phyloP scores from a whole-genome alignment of 75 land plant genomes.

The Larix kaempferi region DNA sequence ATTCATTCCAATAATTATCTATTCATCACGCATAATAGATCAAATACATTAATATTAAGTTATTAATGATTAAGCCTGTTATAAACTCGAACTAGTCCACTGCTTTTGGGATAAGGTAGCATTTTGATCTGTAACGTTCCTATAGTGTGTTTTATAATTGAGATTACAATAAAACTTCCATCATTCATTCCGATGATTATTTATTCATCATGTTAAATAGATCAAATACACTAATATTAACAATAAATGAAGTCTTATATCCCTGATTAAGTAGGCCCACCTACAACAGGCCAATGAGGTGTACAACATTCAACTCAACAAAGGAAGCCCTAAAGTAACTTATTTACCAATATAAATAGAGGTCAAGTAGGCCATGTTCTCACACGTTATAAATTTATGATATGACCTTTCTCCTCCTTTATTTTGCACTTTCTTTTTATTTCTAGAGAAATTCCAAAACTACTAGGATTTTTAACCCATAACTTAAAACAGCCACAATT shows the following conservation, averaged over 20 bases:
- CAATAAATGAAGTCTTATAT: not conserved
- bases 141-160: not conserved
- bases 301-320: too few relatives aligned
- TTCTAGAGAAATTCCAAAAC: too few relatives aligned
- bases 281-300: too few relatives aligned
- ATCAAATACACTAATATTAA: not conserved
- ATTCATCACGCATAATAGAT: not conserved
- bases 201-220: not conserved
- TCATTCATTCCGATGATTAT: not conserved
- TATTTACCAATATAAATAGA: too few relatives aligned
- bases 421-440: too few relatives aligned
- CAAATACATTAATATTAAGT: not conserved
- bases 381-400: too few relatives aligned
- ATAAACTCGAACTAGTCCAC: not conserved
- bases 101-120: not conserved
- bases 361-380: too few relatives aligned
- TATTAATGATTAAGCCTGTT: not conserved
- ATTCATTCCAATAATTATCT: not conserved
- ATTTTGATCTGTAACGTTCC: not conserved
- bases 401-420: too few relatives aligned
- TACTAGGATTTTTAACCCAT: too few relatives aligned
- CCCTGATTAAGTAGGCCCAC: too few relatives aligned
- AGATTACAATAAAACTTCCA: not conserved
- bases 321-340: too few relatives aligned
- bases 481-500: too few relatives aligned